Base-by-base conservation (phyloP, 1,284 basidiomycete genomes). In the Chalciporus piperatoides region DNA sequence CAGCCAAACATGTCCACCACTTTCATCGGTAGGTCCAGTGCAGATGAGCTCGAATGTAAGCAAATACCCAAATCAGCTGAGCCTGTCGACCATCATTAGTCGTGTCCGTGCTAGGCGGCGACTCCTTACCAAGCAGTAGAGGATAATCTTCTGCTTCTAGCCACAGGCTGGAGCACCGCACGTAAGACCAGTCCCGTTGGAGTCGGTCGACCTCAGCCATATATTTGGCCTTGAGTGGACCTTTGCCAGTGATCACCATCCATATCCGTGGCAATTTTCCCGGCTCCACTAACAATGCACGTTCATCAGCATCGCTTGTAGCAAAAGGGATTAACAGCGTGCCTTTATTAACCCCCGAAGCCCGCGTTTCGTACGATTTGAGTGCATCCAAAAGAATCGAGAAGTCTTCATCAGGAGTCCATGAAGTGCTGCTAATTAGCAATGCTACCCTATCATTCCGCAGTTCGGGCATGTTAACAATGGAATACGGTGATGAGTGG, bases 1-100 rank as follows among this genome's bases (percentile, higher is more conserved):
- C 94, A 98, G 0, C 97, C 97, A 69, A 99, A 97, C 97, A 99
- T 98, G 68, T 99, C 97, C 2, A 99, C 95, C 8, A 99, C 86
- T 70, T 99, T 99, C 97, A 99, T 99, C 2, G 97, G 97, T 46
- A 99, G 74, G 68, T 99, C 97, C 40, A 96, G 71, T 0, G 82
- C 90, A 0, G 92, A 96, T 1, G 91, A 94, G 65, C 90, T 93
- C 14, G 85, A 82, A 68, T 99, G 97, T 49, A 99, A 73, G 50
- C 85, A 92, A 42, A 99, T 80, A 1, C 97, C 97, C 15, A 99
- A 60, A 68, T 99, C 94, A 3, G 94, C 92, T 4, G 90, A 89
- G 24, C 96, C 91, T 91, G 51, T n/a, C 33, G 28, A 33, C 36
- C 27, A 50, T 46, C 15, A 30, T 30, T 3, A 30, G 33, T 40